These are phyloP conservation scores for Heterobasidion parviporum DNA, from an alignment of 1,284 basidiomycete species.

Conservation along the genomic window DNA sequence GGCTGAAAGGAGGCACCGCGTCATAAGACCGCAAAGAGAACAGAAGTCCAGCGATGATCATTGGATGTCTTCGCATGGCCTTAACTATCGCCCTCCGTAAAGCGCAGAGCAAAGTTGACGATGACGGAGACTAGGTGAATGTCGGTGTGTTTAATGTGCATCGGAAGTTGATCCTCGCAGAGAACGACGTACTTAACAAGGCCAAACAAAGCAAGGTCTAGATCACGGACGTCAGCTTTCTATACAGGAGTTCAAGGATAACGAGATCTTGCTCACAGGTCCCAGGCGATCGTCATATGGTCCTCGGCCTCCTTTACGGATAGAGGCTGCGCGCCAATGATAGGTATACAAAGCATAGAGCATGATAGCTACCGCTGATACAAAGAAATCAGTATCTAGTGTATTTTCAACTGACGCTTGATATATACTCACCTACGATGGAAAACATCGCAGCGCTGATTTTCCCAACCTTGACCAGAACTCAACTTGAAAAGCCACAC, in stretches of 20 bases:
- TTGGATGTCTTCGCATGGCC: neutral
- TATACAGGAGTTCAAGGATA: conserved; percentile 6
- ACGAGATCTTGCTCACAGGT: conserved; percentile 42
- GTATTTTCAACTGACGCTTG: conserved; percentile 48
- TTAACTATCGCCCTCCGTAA: conserved; percentile 30
- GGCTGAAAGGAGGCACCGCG: no score
- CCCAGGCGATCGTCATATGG: conserved; percentile 97
- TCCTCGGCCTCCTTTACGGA: conserved; percentile 85
- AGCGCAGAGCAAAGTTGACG: conserved; percentile 84
- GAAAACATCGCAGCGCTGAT: conserved; percentile 93
- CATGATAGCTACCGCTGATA: conserved; percentile 11
- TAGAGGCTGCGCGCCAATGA: conserved; percentile 93
- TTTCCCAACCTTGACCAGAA: conserved; percentile 61
- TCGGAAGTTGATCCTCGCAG: neutral
- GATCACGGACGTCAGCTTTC: conserved; percentile 6
- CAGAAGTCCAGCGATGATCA: no score
- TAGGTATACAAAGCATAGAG: conserved; percentile 78
- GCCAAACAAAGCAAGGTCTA: conserved; percentile 85
- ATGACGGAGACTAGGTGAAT: conserved; percentile 71
- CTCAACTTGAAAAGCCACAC: conserved; percentile 2
- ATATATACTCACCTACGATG: conserved; percentile 62
- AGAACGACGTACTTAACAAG: conserved; percentile 57
- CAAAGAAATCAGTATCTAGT: conserved; percentile 30
- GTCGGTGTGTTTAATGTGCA: neutral
- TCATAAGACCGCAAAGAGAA: no score